Base-by-base conservation (phyloP, 179 eudicot species). In the Patellifolia procumbens region DNA sequence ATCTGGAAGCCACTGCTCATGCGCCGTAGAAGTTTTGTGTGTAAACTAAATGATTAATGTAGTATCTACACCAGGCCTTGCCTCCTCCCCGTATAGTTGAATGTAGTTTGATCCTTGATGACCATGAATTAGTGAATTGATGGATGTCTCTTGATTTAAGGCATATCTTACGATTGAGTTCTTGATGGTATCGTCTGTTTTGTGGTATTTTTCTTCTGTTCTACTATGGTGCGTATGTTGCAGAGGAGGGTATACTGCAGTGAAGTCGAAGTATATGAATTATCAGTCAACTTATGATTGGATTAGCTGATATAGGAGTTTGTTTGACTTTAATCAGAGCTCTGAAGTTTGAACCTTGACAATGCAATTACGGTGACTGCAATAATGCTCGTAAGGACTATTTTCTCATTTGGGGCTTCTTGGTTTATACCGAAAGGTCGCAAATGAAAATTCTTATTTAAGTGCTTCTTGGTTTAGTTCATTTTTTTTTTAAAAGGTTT, bases 111-210 rank as follows among this genome's bases (percentile, higher is more conserved):
- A 39, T 39, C 37, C 9, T 28, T 9, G 28, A 8, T 49, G 73
- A 70, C 4, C 19, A 13, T 67, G 34, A 67, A 22, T 9, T 67
- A 67, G 71, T 67, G 71, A 34, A 67, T 67, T 5, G 34, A 67
- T 26, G 24, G 22, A 31, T 63, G 10, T 62, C 42, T 62, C 5
- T 7, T 31, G 5, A 16, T n/a, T 4, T 16, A 35, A 32, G 16
- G 5, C 19, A 43, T 19, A 58, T 62, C 42, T 16, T 62, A 17
- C 1, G 62, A 32, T 26, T 58, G 63, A 58, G 34, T 11, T 24
- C 63, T 17, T 24, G 12, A 17, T 26, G 32, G 16, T 58, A 13
- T 6, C 2, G 10, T 58, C 15, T 34, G 13, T 12, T 58, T 11
- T 1, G 12, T 28, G 60, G 29, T 13, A 22, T 7, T 55, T 22